phyloP scores from a whole-genome alignment of 2,329 filamentous ascomycete genomes.

The Aspergillus tanneri region DNA sequence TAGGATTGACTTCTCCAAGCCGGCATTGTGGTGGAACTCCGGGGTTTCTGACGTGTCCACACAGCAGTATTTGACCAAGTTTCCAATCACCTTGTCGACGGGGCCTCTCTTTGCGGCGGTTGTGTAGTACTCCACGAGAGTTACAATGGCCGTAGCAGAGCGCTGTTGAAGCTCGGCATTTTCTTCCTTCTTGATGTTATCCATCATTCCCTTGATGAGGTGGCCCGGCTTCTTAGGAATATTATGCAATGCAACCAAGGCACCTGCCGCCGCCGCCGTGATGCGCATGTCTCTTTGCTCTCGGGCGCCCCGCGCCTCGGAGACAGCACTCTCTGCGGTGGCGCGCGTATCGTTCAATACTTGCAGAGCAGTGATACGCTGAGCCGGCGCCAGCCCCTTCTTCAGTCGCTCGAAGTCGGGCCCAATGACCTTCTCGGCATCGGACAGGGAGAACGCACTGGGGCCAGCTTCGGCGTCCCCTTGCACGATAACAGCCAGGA shows the following conservation, averaged over 20 bases:
- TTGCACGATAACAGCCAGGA: conserved; percentile 86
- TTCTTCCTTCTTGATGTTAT: conserved; percentile 93
- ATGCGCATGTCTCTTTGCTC: conserved; percentile 81
- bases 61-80: conserved; percentile 95
- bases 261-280: conserved; percentile 80
- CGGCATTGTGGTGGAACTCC: conserved; percentile 82
- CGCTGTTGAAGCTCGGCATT: conserved; percentile 83
- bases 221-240: conserved; percentile 91
- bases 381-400: conserved; percentile 82
- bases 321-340: conserved; percentile 68
- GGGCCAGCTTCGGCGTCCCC: conserved; percentile 89
- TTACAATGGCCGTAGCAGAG: conserved; percentile 79
- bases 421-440: conserved; percentile 82
- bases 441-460: conserved; percentile 82
- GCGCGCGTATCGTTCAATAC: conserved; percentile 75
- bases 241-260: conserved; percentile 79
- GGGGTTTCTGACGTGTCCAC: conserved; percentile 97
- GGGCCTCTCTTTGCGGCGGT: conserved; percentile 75
- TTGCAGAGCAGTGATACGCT: conserved; percentile 78
- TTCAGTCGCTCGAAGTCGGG: conserved; percentile 86
- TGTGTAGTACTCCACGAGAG: conserved; percentile 82
- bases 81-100: conserved; percentile 92
- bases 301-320: conserved; percentile 77
- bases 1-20: conserved; percentile 75
- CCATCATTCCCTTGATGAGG: conserved; percentile 96